phyloP scores from a whole-genome alignment of 2,329 filamentous ascomycete genomes.

The Aureobasidium pullulans region DNA sequence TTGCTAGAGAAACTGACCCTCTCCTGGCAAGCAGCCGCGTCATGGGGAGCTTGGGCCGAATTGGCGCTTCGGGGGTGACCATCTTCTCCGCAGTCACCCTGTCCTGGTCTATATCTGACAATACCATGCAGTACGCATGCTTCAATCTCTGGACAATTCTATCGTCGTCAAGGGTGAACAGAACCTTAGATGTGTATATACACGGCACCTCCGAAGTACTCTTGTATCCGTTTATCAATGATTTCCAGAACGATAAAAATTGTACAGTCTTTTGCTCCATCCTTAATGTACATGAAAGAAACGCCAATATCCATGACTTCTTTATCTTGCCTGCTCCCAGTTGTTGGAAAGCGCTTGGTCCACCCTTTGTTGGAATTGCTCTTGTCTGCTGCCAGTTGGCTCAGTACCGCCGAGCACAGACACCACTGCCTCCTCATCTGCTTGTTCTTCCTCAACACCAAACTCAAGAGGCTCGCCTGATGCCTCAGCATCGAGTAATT shows the following conservation, averaged over 20 bases:
- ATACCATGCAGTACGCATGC: neutral
- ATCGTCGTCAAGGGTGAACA: no score
- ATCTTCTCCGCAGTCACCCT: conserved; percentile 10
- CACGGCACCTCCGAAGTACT: neutral
- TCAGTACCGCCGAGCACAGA: neutral
- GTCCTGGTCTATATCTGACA: neutral
- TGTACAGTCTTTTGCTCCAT: conserved; percentile 9
- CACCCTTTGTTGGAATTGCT: conserved; percentile 8
- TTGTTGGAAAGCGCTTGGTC: conserved; percentile 1
- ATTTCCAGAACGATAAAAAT: neutral
- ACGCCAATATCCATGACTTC: neutral
- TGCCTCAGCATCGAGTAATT: conserved; percentile 20
- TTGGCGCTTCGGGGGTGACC: neutral
- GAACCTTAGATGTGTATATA: no score
- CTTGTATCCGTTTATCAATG: neutral
- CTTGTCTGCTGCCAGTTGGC: neutral
- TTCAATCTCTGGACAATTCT: no score
- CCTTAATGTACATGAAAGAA: conserved; percentile 9
- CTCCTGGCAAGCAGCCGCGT: neutral
- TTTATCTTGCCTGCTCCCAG: neutral
- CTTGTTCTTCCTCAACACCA: conserved; percentile 10
- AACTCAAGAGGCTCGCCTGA: conserved; percentile 26
- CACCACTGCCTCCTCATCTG: neutral
- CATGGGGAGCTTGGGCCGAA: conserved; percentile 7
- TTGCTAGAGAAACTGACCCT: neutral